phyloP scores from a whole-genome alignment of 176 grass and related monocot species.

The Elaeis guineensis region DNA sequence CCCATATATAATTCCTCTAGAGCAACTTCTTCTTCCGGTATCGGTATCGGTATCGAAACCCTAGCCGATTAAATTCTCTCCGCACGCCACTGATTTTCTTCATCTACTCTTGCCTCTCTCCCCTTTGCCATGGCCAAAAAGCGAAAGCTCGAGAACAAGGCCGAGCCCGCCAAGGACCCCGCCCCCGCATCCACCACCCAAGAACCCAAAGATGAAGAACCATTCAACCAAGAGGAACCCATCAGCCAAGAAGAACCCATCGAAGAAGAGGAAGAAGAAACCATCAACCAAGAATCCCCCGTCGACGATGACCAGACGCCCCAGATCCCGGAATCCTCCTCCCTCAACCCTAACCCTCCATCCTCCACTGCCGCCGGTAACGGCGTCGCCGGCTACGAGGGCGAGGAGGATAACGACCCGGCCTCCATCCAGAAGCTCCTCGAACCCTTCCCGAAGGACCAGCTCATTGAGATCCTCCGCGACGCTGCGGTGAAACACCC shows the following conservation, averaged over 20 bases:
- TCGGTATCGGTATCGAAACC: too few relatives aligned
- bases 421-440: conserved; percentile 63
- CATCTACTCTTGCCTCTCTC: not conserved
- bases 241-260: not conserved
- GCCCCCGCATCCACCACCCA: not conserved
- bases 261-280: not conserved
- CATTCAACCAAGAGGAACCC: too few relatives aligned
- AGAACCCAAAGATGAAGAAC: not conserved
- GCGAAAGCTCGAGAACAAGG: conserved; percentile 51
- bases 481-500: conserved; percentile 49
- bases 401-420: conserved; percentile 41
- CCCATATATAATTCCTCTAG: too few relatives aligned
- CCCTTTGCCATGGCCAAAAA: conserved; percentile 72
- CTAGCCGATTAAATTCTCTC: too few relatives aligned
- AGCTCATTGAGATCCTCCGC: conserved; percentile 76
- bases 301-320: not conserved
- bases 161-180: not conserved
- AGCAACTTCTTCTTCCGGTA: too few relatives aligned
- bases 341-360: too few relatives aligned
- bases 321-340: not conserved
- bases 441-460: conserved; percentile 78
- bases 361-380: not conserved
- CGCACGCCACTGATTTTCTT: too few relatives aligned
- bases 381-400: not conserved
- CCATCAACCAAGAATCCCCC: not conserved